Evolutionary conservation across 768 basidiomycete genomes (phyloP).

Genomic region (Xerocomellus chrysenteron): DNA sequence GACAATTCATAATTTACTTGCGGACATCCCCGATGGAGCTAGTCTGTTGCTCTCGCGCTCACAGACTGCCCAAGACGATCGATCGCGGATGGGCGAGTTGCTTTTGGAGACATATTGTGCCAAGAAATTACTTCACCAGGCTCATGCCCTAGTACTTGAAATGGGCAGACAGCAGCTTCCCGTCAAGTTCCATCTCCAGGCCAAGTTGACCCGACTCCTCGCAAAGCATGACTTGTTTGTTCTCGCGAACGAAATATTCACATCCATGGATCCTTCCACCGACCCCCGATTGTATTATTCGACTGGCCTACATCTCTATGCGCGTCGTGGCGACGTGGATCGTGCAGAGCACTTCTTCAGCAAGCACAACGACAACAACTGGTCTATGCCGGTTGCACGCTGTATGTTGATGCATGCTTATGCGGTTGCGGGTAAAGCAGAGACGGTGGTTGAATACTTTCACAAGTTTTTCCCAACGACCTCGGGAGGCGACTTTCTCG

Average conservation of each 20-base stretch:
- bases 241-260: constrained; percentile 46
- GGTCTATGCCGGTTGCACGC: constrained; percentile 31
- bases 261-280: constrained; percentile 26
- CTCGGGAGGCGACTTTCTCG: constrained; percentile 26
- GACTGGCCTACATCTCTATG: constrained; percentile 52
- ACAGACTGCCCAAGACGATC: constrained; percentile 28
- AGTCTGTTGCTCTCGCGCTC: constrained; percentile 20
- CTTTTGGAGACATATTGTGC: constrained; percentile 42
- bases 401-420: constrained; percentile 56
- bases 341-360: constrained; percentile 46
- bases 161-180: constrained; percentile 39
- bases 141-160: constrained; percentile 40
- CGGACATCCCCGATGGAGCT: constrained; percentile 35
- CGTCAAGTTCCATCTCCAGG: constrained; percentile 29
- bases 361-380: constrained; percentile 31
- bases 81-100: constrained; percentile 36
- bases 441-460: constrained; percentile 50
- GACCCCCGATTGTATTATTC: constrained; percentile 29
- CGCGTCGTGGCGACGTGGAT: constrained; percentile 49
- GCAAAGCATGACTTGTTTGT: constrained; percentile 38
- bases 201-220: constrained; percentile 43
- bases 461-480: constrained; percentile 49
- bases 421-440: constrained; percentile 44
- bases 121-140: constrained; percentile 34
- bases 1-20: constrained; percentile 27